A percentile compares a stretch with the other conserved stretches of the same genome.
Conservation (phyloP, 352 stramenopile genomes). For the Phytopythium ostracodes region DNA sequence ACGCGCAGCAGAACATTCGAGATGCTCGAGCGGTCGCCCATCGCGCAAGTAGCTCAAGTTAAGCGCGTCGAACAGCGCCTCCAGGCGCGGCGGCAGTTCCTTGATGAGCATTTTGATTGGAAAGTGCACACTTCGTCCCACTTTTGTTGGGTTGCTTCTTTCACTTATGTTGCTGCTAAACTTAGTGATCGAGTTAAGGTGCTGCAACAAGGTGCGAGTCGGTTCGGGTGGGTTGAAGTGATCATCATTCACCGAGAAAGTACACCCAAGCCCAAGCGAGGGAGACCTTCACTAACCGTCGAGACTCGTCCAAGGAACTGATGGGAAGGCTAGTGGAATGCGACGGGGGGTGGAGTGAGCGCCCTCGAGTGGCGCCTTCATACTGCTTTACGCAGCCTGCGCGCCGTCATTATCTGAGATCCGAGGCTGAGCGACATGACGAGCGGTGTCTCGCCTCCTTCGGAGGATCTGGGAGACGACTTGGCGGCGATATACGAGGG, state of each 20-base stretch:
- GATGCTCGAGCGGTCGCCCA: not conserved
- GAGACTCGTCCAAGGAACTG: not conserved
- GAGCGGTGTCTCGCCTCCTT: not conserved
- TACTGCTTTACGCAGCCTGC: not conserved
- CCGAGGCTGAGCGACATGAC: not conserved
- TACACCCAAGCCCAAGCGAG: not conserved
- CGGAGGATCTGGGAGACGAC: not conserved
- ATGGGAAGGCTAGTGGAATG: not conserved
- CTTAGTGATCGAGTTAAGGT: not conserved
- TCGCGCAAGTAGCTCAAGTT: not conserved
- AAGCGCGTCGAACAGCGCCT: not conserved
- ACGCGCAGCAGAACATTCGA: no score
- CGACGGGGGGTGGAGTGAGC: not conserved
- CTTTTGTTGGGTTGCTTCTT: no score
- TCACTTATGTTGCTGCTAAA: no score
- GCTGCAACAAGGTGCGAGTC: not conserved
- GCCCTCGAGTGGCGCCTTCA: not conserved
- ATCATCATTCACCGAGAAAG: constrained; percentile 2
- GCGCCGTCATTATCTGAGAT: no score
- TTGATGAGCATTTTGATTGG: not conserved
- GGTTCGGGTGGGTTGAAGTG: constrained; percentile 5
- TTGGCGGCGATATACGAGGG: not conserved
- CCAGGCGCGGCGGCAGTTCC: not conserved
- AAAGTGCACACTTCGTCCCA: no score
- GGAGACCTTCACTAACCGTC: not conserved